Base-by-base conservation (phyloP, 306 rosid species). In the Ormosia semicastrata region DNA sequence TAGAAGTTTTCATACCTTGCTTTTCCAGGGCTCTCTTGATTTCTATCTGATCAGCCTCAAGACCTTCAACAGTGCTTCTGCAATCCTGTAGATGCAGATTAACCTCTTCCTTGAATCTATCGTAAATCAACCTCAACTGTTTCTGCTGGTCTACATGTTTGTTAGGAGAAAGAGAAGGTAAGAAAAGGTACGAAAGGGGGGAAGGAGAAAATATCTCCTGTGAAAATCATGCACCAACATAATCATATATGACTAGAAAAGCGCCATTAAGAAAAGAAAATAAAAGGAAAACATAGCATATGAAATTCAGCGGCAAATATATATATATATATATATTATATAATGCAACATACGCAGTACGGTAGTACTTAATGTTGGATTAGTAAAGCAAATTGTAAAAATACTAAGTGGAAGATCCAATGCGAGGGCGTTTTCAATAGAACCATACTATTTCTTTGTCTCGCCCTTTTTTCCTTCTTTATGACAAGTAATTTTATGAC, bases 51-150 rank as follows among this genome's bases (percentile, higher is more conserved):
- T 91, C 90, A 8, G 91, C 89, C 81, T 93, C 97, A 57, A 92
- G 86, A 79, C 78, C 92, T 82, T 93, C 94, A 71, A 89, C 78
- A 68, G 91, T 81, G 85, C 86, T 86, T 86, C 84, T 83, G 90
- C 92, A 92, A 60, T 92, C 91, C 88, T 89, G 92, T 75, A 93
- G 89, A 83, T 95, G 93, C 82, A 81, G 88, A 89, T 87, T 86
- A 53, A 95, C 86, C 88, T 93, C 91, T 79, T 91, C 92, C 89
- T 86, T 93, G 93, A 93, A 95, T 73, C 86, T 95, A 85, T 86
- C 89, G 52, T 88, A 86, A 71, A 91, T 91, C 83, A 82, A 87
- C 72, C 87, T 89, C 89, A 95, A 81, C 78, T 92, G 87, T 52
- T 88, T 89, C 76, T 87, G 94, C 79, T 92, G 90, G 66, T 93